Evolutionary conservation across 331 rosid species (phyloP), one percentile per base, ranked within the genome.

Genomic region (Telfairia occidentalis): DNA sequence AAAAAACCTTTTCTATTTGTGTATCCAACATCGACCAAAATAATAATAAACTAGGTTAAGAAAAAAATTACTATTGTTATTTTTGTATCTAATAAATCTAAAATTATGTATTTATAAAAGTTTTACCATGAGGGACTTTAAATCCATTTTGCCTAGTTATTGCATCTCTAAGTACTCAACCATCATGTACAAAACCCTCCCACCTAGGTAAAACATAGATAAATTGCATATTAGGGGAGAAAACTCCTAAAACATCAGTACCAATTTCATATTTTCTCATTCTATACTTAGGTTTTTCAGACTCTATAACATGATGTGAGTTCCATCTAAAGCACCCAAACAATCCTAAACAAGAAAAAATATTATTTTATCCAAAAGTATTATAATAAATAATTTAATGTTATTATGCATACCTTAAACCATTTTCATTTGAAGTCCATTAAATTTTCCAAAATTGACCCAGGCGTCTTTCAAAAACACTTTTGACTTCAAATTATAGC

Each of bases 221-320:
- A 28, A 69, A 69, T 42, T 69, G 58, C 53, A 67, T 67, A 28
- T 67, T 10, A 0, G 29, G 21, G 9, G 32, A 40, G 52, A 32
- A 67, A 2, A 69, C 75, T 40, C 75, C 55, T 8, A 69, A 69
- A 19, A 69, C 75, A 45, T 69, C 43, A 5, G 75, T 63, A 4
- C 16, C 29, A 24, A 26, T 59, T 63, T 63, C 19, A 63, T 63
- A 30, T 21, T 63, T 63, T 18, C 71, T 30, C 1, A 19, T 30
- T n/a, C 71, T 63, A 13, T 30, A 64, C 26, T 19, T 30, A 34
- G 71, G 71, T n/a, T 64, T 64, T 64, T 7, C 35, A 0, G 8
- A 29, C 7, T 18, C 61, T 1, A 0, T 29, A 5, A 54, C 12
- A 1, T 54, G 19, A 54, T 19, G 12, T 54, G 29, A 18, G 61